Percentiles rank a stretch among this genome's conserved stretches.
These are phyloP conservation scores for Fusarium musae DNA, from an alignment of 2,329 filamentous ascomycete genomes.

Conservation along the genomic window DNA sequence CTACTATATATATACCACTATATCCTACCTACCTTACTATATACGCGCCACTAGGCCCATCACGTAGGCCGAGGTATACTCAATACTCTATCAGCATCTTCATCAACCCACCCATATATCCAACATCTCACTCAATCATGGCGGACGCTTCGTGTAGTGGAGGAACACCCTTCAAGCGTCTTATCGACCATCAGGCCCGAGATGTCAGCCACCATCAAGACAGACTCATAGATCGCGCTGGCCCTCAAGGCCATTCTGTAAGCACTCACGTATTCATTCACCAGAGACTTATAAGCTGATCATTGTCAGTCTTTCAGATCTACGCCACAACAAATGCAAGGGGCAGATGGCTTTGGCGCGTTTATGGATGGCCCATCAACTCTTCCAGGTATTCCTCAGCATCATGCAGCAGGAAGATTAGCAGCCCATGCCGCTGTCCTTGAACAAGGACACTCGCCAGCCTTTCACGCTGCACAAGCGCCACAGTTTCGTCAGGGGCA, in stretches of 20 bases:
- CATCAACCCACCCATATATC: neutral
- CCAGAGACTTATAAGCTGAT: neutral
- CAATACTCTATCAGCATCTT: conserved; percentile 1
- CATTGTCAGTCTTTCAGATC: conserved; percentile 50
- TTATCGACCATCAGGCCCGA: conserved; percentile 55
- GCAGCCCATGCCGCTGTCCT: conserved; percentile 50
- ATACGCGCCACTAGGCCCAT: conserved; percentile 7
- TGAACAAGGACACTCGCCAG: conserved; percentile 41
- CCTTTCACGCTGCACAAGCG: conserved; percentile 36
- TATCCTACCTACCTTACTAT: neutral
- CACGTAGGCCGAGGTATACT: conserved; percentile 32
- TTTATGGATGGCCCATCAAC: conserved; percentile 49
- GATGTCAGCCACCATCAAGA: conserved; percentile 57
- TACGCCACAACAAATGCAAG: conserved; percentile 42
- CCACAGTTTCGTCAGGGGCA: conserved; percentile 41
- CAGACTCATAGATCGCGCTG: conserved; percentile 48
- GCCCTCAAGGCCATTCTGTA: conserved; percentile 47
- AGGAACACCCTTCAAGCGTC: conserved; percentile 55
- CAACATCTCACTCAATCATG: conserved; percentile 43
- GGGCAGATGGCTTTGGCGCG: conserved; percentile 49
- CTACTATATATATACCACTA: neutral
- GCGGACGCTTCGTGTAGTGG: conserved; percentile 56
- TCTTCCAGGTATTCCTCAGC: conserved; percentile 46
- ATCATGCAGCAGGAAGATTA: conserved; percentile 50
- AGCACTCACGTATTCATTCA: conserved; percentile 18